Base-by-base conservation (phyloP, 169 alveolate genomes). In the Toxoplasma gondii region DNA sequence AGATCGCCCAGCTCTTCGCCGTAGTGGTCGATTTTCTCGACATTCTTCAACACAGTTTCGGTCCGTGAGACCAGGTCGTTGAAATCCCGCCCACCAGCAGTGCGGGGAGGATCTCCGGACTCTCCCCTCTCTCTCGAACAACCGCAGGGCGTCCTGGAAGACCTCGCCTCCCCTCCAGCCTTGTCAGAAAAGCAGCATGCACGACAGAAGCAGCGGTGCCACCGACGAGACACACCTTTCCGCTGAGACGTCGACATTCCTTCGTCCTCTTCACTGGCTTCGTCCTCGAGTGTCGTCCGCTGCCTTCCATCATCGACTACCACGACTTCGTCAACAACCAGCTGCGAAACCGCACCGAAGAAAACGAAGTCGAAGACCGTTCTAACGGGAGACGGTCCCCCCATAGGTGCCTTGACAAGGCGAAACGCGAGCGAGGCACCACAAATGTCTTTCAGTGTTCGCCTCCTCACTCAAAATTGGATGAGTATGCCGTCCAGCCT, bases 1-100 rank as follows among this genome's bases (percentile, higher is more conserved):
- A 82, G 34, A 41, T 82, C 90, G n/a, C 90, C 90, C 41, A 82
- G 90, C 38, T 82, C 69, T 43, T 82, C 90, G 12, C 90, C 90
- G 41, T 82, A 43, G 38, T 27, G 49, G 45, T 78, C 86, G n/a
- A 78, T 78, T 45, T 38, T 82, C 41, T 82, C 90, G 38, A 31
- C 90, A 34, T 82, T 43, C 41, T 44, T 39, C 53, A 82, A 16
- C 38, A 82, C 90, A 22, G 86, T n/a, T n/a, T 78, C 44, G 9
- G 45, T 78, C 86, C 44, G 2, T 4, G 86, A n/a, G 9, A 36
- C 4, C 39, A 64, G 9, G 34, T 64, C 74, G 34, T 1, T 7
- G 34, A 64, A 27, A 64, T 64, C 74, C 22, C 74, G 74, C n/a
- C 74, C n/a, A 10, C 29, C 74, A 4, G 74, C 74, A 53, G 9